Conservation (phyloP, 148 eudicot species). For the Heliosperma pusillum region DNA sequence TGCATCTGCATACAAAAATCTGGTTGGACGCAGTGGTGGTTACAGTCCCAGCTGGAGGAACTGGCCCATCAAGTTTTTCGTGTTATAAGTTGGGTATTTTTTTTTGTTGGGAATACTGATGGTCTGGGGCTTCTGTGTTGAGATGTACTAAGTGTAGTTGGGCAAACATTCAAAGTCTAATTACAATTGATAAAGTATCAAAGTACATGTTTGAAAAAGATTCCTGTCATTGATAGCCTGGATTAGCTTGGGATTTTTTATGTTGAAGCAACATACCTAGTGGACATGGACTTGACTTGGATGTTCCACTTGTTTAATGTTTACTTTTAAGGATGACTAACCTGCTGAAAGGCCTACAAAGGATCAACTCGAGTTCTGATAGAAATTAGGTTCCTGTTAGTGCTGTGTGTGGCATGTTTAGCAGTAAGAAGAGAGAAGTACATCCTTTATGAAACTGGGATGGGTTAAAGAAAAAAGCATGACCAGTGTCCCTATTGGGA, state of each 20-base stretch:
- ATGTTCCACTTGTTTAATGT: neutral
- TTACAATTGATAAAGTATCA: no score
- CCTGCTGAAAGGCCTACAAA: neutral
- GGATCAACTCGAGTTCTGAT: neutral
- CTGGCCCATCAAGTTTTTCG: neutral
- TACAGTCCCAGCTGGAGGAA: neutral
- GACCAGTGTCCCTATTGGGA: neutral
- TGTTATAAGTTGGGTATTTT: neutral
- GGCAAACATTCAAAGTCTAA: no score
- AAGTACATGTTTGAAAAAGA: no score
- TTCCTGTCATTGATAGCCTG: neutral
- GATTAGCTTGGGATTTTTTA: neutral
- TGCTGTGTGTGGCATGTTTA: no score
- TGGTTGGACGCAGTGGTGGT: no score
- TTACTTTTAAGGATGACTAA: neutral
- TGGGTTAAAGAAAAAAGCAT: neutral
- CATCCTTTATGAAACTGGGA: neutral
- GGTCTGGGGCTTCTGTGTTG: no score
- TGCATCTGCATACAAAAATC: no score
- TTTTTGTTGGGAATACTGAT: neutral
- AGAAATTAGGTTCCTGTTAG: no score
- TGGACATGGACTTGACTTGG: neutral
- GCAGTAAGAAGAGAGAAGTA: no score
- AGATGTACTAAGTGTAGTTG: no score
- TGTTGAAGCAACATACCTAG: neutral